Evolutionary conservation across 2,329 filamentous ascomycete genomes (phyloP).

Genomic region (Thielaviopsis ethacetica): DNA sequence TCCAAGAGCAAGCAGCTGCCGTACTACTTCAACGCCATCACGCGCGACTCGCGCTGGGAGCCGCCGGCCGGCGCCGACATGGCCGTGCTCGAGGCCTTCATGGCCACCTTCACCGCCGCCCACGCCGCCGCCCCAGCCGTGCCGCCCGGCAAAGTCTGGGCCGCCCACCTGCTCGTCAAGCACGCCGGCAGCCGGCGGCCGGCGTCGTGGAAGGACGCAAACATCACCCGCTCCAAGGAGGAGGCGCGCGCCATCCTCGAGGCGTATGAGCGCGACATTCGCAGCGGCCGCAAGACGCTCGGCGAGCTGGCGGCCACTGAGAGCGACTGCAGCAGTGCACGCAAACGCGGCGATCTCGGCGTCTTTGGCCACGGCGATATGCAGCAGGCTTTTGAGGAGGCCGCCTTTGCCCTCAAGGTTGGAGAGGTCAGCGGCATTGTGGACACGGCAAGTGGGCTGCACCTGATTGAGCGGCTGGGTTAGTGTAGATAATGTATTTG

Average conservation of each 20-base stretch:
- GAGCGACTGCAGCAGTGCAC: constrained; percentile 88
- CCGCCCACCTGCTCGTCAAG: constrained; percentile 86
- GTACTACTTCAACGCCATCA: constrained; percentile 88
- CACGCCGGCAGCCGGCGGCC: constrained; percentile 77
- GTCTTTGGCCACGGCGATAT: constrained; percentile 92
- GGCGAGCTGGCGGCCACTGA: constrained; percentile 77
- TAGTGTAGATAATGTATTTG: too few relatives aligned
- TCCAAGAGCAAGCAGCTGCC: constrained; percentile 97
- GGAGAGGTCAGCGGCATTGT: constrained; percentile 78
- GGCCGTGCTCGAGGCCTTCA: constrained; percentile 84
- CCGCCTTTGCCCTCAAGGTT: constrained; percentile 74
- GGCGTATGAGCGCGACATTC: constrained; percentile 60
- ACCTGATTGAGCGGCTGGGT: constrained; percentile 65
- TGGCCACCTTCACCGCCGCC: constrained; percentile 49
- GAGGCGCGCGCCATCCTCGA: constrained; percentile 68
- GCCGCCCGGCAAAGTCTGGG: constrained; percentile 72
- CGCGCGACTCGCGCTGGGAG: constrained; percentile 89
- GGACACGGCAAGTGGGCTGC: constrained; percentile 83
- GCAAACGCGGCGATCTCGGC: constrained; percentile 86
- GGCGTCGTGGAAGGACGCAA: constrained; percentile 78
- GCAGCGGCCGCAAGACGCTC: constrained; percentile 48
- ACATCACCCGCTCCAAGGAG: constrained; percentile 77
- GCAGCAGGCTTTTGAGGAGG: constrained; percentile 98
- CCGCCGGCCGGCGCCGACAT: constrained; percentile 76
- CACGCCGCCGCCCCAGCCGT: constrained; percentile 26